Evolutionary conservation across 148 eudicot species (phyloP).

Genomic region (Suaeda aralocaspica): DNA sequence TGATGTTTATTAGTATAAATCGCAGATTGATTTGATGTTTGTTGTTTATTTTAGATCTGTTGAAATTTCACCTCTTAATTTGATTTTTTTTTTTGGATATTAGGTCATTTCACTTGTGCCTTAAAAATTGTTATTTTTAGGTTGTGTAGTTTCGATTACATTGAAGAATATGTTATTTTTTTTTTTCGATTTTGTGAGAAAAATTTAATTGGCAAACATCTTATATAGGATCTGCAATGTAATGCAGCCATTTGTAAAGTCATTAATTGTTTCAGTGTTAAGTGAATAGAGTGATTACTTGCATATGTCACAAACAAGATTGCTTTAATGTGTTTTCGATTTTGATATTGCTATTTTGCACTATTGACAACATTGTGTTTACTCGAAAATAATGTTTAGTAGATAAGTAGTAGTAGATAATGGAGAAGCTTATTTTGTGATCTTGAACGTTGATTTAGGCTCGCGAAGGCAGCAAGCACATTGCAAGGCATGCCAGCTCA

Average conservation of each 20-base stretch:
- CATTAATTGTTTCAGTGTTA: too few species aligned
- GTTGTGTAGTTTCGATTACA: background rate
- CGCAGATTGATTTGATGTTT: background rate
- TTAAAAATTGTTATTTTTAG: background rate
- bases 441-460: slow-evolving; percentile 39
- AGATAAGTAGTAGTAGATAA: background rate
- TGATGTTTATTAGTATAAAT: background rate
- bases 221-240: background rate
- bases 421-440: slow-evolving; percentile 11
- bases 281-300: too few species aligned
- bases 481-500: slow-evolving; percentile 69
- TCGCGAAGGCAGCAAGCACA: slow-evolving; percentile 38
- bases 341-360: too few species aligned
- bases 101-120: background rate
- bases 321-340: background rate
- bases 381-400: too few species aligned
- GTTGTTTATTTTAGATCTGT: slow-evolving; percentile 2
- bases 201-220: background rate
- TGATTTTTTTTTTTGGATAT: background rate
- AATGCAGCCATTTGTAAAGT: background rate
- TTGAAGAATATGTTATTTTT: background rate
- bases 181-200: background rate
- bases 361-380: too few species aligned
- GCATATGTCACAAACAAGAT: background rate
- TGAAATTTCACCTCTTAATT: background rate